These are phyloP conservation scores for Leccinum subrobustum DNA, from an alignment of 1,284 basidiomycete species.

Conservation along the genomic window DNA sequence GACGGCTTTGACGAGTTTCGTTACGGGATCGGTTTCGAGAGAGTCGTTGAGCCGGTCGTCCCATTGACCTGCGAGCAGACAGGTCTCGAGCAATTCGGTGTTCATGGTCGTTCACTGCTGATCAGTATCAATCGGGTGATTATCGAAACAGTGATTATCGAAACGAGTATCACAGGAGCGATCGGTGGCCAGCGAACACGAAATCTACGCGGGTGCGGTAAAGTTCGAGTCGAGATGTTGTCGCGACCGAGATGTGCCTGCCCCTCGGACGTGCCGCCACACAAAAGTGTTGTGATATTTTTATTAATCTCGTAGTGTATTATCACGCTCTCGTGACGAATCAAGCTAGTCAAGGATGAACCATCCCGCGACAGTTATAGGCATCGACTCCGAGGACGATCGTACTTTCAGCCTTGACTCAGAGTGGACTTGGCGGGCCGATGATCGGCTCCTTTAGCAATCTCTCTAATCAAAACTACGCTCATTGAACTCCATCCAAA, in stretches of 20 bases:
- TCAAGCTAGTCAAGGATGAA: not conserved
- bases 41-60: constrained; percentile 18
- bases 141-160: not conserved
- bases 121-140: not conserved
- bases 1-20: constrained; percentile 34
- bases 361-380: not conserved
- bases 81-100: constrained; percentile 44
- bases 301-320: too few relatives aligned
- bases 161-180: not conserved
- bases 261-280: too few relatives aligned
- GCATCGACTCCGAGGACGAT: not conserved
- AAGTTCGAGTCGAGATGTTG: too few relatives aligned
- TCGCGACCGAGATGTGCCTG: too few relatives aligned
- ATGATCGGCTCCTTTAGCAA: not conserved
- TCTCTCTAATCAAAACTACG: not conserved
- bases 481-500: not conserved
- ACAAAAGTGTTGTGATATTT: too few relatives aligned
- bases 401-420: not conserved
- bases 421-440: not conserved
- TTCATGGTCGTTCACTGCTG: constrained; percentile 23
- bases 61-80: constrained; percentile 55
- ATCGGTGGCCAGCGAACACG: too few relatives aligned
- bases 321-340: too few relatives aligned
- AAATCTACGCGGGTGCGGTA: too few relatives aligned
- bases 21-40: constrained; percentile 15